These are phyloP conservation scores for Globisporangium spinosum DNA, from an alignment of 352 stramenopile genomes.

Conservation along the genomic window DNA sequence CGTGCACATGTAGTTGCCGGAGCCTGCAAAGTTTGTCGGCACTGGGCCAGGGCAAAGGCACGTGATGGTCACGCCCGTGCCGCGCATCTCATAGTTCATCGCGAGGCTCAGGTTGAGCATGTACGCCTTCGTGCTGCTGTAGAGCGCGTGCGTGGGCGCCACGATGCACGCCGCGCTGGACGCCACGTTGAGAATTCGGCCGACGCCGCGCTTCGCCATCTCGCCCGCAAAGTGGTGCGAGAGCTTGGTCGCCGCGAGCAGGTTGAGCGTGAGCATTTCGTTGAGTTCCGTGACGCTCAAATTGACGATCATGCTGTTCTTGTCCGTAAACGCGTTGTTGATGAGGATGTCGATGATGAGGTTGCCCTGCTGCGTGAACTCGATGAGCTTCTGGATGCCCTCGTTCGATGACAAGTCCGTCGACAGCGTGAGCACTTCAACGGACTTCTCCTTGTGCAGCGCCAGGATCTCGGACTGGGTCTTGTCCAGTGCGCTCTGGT, in stretches of 20 bases:
- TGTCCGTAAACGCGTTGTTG: constrained; percentile 1
- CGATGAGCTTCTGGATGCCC: constrained; percentile 5
- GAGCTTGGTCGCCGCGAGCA: background rate
- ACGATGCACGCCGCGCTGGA: background rate
- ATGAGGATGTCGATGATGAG: constrained; percentile 1
- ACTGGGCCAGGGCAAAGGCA: constrained; percentile 57
- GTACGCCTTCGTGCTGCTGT: constrained; percentile 54
- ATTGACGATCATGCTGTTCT: background rate
- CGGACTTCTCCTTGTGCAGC: constrained; percentile 24
- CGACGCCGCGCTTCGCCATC: constrained; percentile 26
- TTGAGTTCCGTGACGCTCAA: background rate
- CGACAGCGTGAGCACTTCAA: constrained; percentile 17
- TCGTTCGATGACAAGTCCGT: background rate
- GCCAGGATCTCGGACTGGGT: constrained; percentile 54
- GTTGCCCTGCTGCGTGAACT: background rate
- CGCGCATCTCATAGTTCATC: constrained; percentile 69
- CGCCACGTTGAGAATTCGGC: background rate
- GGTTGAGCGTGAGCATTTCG: background rate
- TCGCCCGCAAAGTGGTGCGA: constrained; percentile 43
- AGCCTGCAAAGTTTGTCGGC: constrained; percentile 59
- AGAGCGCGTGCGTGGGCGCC: constrained; percentile 4
- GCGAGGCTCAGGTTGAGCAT: constrained; percentile 62
- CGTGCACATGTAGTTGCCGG: constrained; percentile 23
- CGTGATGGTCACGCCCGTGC: constrained; percentile 58
- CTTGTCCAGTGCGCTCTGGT: constrained; percentile 39